Evolutionary conservation across 2,329 filamentous ascomycete genomes (phyloP).

Genomic region (Aureobasidium mangrovei): DNA sequence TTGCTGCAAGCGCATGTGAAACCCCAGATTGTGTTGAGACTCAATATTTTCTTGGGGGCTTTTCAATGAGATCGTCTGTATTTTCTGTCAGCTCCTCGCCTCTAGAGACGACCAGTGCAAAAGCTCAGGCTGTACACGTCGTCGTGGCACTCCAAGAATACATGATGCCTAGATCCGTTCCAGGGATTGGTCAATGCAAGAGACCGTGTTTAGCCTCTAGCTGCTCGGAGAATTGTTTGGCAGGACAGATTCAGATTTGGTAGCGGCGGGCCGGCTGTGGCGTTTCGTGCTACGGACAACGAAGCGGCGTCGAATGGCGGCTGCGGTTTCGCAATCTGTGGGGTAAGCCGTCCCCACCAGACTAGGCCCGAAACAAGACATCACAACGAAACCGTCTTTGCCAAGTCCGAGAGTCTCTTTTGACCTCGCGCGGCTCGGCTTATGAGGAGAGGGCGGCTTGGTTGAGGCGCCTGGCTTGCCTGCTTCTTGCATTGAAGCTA

Average conservation of each 20-base stretch:
- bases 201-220: not conserved
- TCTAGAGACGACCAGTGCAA: too few relatives aligned
- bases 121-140: not conserved
- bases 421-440: conserved; percentile 2
- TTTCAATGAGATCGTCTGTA: not conserved
- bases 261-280: not conserved
- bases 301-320: not conserved
- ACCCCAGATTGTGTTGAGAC: not conserved
- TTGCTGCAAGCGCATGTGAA: conserved; percentile 6
- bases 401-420: conserved; percentile 10
- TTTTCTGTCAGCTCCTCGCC: not conserved
- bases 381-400: not conserved
- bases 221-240: not conserved
- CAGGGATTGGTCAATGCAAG: not conserved
- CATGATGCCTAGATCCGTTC: conserved; percentile 1
- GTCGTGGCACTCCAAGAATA: conserved; percentile 1
- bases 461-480: not conserved
- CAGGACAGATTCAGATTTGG: not conserved
- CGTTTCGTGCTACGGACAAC: conserved; percentile 3
- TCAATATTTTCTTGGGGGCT: not conserved
- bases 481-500: not conserved
- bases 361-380: not conserved
- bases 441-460: not conserved
- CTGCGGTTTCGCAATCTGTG: conserved; percentile 1
- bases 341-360: not conserved